Evolutionary conservation across 2,329 filamentous ascomycete species (phyloP).

Genomic region (Trichoderma koningii): DNA sequence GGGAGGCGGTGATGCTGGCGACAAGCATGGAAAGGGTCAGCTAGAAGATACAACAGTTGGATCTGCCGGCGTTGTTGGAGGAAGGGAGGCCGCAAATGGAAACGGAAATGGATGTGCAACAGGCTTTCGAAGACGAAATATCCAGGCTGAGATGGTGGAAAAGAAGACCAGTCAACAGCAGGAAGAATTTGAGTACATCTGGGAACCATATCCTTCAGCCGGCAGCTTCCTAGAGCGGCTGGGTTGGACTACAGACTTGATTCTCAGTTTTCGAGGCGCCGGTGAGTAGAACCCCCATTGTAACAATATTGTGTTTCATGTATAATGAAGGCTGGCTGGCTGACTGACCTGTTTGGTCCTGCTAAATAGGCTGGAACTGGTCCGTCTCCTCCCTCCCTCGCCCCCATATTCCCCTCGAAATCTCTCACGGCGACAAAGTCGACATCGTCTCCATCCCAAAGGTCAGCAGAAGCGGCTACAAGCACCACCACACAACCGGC

Average conservation of each 20-base stretch:
- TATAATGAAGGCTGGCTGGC: background rate
- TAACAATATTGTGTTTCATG: too few relatives aligned
- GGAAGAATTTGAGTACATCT: constrained; percentile 53
- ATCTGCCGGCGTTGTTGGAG: background rate
- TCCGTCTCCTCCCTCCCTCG: constrained; percentile 54
- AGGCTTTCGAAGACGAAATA: background rate
- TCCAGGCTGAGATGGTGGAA: background rate
- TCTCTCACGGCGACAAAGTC: constrained; percentile 42
- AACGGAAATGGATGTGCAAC: background rate
- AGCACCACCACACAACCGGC: constrained; percentile 45
- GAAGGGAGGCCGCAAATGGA: background rate
- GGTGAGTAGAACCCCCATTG: constrained; percentile 43
- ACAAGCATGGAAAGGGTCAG: background rate
- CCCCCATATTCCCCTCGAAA: constrained; percentile 43
- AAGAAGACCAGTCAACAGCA: too few relatives aligned
- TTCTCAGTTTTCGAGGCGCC: constrained; percentile 55
- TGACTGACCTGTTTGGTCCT: background rate
- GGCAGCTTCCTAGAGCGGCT: constrained; percentile 53
- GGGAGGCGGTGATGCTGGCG: background rate
- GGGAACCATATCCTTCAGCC: constrained; percentile 60
- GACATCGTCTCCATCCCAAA: constrained; percentile 47
- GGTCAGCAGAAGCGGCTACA: constrained; percentile 50
- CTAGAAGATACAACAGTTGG: background rate
- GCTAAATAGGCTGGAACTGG: constrained; percentile 57
- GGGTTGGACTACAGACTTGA: constrained; percentile 59